Evolutionary conservation across 331 rosid genomes (phyloP).

Genomic region (Malus hybrid): DNA sequence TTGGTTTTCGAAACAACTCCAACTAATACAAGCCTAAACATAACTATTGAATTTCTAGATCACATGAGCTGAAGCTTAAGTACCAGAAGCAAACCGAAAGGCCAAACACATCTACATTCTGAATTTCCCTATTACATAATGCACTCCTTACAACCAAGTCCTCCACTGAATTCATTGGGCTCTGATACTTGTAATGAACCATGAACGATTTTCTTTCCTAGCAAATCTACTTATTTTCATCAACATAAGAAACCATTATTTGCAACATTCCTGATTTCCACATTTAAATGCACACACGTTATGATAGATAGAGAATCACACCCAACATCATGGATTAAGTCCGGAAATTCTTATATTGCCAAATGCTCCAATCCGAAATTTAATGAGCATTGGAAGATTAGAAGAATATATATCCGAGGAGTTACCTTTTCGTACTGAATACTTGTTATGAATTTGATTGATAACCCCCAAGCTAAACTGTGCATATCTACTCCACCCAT

Average conservation of each 20-base stretch:
- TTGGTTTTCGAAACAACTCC: not conserved
- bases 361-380: not conserved
- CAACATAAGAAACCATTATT: not conserved
- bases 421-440: slow-evolving; percentile 77
- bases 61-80: not conserved
- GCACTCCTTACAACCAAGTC: not conserved
- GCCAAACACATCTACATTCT: not conserved
- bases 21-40: not conserved
- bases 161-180: not conserved
- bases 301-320: not conserved
- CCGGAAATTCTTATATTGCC: not conserved
- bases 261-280: not conserved
- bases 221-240: not conserved
- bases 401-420: not conserved
- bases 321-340: not conserved
- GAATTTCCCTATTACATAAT: not conserved
- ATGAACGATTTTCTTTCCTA: not conserved
- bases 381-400: not conserved
- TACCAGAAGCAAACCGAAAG: not conserved
- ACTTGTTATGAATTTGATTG: slow-evolving; percentile 70
- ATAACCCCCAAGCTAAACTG: slow-evolving; percentile 72
- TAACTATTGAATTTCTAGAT: not conserved
- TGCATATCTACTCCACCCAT: slow-evolving; percentile 91
- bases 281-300: not conserved
- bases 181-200: not conserved